phyloP scores from a whole-genome alignment of 139 green algal genomes.

The Coelastrella sp. region DNA sequence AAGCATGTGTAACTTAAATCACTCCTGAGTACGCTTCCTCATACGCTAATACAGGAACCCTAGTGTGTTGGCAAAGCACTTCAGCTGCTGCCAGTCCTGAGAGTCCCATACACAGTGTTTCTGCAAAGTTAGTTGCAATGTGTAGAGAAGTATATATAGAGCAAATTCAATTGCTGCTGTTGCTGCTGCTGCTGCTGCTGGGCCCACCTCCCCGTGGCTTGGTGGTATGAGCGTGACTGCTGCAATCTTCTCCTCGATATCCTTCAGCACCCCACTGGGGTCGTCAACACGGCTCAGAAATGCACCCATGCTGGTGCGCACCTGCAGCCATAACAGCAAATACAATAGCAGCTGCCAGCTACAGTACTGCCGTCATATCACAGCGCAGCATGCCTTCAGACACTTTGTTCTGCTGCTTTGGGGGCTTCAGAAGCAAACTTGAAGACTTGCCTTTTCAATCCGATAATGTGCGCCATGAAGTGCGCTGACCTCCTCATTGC shows the following conservation, averaged over 20 bases:
- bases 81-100: too few species aligned
- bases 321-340: neutral
- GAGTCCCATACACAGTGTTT: too few species aligned
- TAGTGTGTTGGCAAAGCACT: too few species aligned
- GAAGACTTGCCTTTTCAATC: too few species aligned
- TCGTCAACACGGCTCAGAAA: slow-evolving; percentile 51
- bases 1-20: too few species aligned
- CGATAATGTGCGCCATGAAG: too few species aligned
- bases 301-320: slow-evolving; percentile 53
- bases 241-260: slow-evolving; percentile 62
- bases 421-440: too few species aligned
- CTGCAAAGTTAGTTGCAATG: neutral
- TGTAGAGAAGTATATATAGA: neutral
- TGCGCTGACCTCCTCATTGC: too few species aligned
- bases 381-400: neutral
- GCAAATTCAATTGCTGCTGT: neutral
- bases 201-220: slow-evolving; percentile 52
- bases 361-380: neutral
- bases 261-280: slow-evolving; percentile 44
- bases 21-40: too few species aligned
- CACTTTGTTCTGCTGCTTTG: neutral
- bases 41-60: too few species aligned
- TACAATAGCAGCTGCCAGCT: neutral
- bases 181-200: too few species aligned
- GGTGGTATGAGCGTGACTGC: slow-evolving; percentile 55